A percentile compares a stretch with the other conserved stretches of the same genome.
Evolutionary conservation across 208 protist species (phyloP).

Genomic region (Porcisia deanei): DNA sequence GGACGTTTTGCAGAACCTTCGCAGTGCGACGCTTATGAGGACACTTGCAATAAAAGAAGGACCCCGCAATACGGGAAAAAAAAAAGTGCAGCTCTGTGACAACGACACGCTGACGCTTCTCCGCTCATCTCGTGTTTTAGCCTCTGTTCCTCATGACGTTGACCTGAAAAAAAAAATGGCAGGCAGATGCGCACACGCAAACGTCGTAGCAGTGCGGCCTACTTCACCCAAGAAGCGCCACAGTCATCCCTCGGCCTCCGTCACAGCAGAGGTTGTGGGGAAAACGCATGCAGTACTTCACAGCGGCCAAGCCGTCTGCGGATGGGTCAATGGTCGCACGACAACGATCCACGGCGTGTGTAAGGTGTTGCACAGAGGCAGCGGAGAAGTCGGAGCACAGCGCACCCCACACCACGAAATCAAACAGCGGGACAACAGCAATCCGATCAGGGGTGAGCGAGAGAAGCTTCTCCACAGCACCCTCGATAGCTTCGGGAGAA

Average conservation of each 20-base stretch:
- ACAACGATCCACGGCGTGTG: neutral
- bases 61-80: too few relatives aligned
- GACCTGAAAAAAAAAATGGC: neutral
- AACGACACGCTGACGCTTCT: too few relatives aligned
- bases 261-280: slow-evolving; percentile 17
- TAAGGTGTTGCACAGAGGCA: slow-evolving; percentile 1
- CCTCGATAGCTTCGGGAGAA: neutral
- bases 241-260: slow-evolving; percentile 17
- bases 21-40: too few relatives aligned
- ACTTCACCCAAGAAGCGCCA: slow-evolving; percentile 9
- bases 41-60: too few relatives aligned
- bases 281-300: slow-evolving; percentile 30
- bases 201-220: neutral
- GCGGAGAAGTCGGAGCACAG: slow-evolving; percentile 24
- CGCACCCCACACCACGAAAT: slow-evolving; percentile 30
- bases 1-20: too few relatives aligned
- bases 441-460: slow-evolving; percentile 14
- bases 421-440: slow-evolving; percentile 17
- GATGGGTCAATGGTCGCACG: slow-evolving; percentile 5
- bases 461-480: neutral
- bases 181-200: neutral
- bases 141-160: too few relatives aligned
- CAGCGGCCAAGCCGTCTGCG: slow-evolving; percentile 15
- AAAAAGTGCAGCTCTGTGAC: neutral
- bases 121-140: neutral